phyloP scores from a whole-genome alignment of 805 yeast genomes.

The Saccharomycopsis guyanensis region DNA sequence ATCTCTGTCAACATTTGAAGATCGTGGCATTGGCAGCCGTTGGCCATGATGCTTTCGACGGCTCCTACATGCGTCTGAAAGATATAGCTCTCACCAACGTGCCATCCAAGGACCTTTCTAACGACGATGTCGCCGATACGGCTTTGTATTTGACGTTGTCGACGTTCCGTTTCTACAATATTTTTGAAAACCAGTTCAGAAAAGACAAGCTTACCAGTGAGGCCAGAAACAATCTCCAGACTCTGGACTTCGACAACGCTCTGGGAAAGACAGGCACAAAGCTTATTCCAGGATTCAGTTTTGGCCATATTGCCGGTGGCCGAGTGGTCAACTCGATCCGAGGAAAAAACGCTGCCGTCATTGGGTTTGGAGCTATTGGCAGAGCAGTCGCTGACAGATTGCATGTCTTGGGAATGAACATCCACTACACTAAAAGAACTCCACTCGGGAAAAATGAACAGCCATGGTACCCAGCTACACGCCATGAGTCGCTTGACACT shows the following conservation, averaged over 20 bases:
- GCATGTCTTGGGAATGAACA: slow-evolving; percentile 47
- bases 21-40: slow-evolving; percentile 49
- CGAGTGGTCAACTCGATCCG: slow-evolving; percentile 37
- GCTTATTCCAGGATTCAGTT: slow-evolving; percentile 28
- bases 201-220: slow-evolving; percentile 33
- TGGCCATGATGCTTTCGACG: slow-evolving; percentile 48
- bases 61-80: slow-evolving; percentile 31
- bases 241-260: slow-evolving; percentile 28
- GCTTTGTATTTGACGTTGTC: slow-evolving; percentile 49
- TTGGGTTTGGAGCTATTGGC: slow-evolving; percentile 61
- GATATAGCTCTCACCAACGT: slow-evolving; percentile 37
- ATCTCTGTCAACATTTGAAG: slow-evolving; percentile 40
- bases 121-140: slow-evolving; percentile 56
- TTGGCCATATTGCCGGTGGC: slow-evolving; percentile 35
- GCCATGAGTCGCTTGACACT: slow-evolving; percentile 30
- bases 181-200: slow-evolving; percentile 29
- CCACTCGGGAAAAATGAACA: slow-evolving; percentile 29
- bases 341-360: slow-evolving; percentile 43
- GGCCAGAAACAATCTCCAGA: slow-evolving; percentile 31
- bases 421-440: slow-evolving; percentile 47
- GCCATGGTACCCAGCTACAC: slow-evolving; percentile 31
- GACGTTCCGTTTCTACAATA: slow-evolving; percentile 44
- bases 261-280: slow-evolving; percentile 31
- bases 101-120: slow-evolving; percentile 35
- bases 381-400: slow-evolving; percentile 44